Evolutionary conservation across 2,329 filamentous ascomycete species (phyloP), one percentile per base, ranked within the genome.

Genomic region (Sclerotinia sclerotiorum): DNA sequence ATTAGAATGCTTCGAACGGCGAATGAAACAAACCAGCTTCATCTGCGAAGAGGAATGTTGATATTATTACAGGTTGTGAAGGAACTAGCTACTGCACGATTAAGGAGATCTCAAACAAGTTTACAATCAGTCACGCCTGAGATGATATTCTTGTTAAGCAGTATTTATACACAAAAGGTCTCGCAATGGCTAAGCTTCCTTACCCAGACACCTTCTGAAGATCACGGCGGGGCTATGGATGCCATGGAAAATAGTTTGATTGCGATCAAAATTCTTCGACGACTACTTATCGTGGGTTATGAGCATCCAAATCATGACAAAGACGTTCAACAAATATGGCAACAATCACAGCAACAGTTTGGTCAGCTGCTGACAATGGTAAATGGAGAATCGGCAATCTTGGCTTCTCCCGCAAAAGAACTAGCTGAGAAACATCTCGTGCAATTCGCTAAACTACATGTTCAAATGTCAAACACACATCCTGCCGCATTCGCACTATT

Each of bases 391-490:
- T 84, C 83, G n/a, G 80, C 81, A 7, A 78, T 86, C 3, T 79
- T 89, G 1, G 78, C 82, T 1, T 77, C 80, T 5, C 79, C 81
- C 5, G 84, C 88, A 32, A 85, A 86, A 69, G 85, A 84, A 48
- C 77, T 90, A 32, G 81, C 97, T n/a, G 91, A 91, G 72, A 96
- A 93, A 77, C 94, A 97, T 76, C 82, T 97, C 2, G 81, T 97
- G 54, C 94, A 98, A 76, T 89, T 98, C 62, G 89, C 94, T 4
- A 99, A 98, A 79, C 82, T 99, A 3, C 95, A 98, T 77, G 84
- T 96, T 51, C 89, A 93, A 68, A 94, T 98, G 89, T 88, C 92
- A 1, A 87, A 87, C 62, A 81, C 84, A 6, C 93, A 97, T 77
- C 88, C 94, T 1, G 89, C 91, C 4, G 91, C 93, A 67, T 98